Conservation (phyloP, 371 early-diverging fungal species). For the Mortierella sp. region DNA sequence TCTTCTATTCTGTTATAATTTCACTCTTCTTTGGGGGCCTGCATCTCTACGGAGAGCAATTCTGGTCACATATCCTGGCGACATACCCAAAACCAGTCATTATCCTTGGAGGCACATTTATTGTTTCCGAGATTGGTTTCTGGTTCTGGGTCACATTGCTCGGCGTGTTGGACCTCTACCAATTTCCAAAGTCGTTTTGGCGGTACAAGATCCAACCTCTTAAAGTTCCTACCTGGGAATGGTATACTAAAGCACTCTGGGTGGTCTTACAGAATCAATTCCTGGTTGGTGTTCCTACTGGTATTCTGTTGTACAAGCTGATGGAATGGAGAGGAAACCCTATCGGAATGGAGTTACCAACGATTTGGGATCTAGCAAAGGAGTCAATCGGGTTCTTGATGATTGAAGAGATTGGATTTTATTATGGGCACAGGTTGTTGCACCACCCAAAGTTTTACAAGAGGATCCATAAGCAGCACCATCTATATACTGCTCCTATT, state of each 20-base stretch:
- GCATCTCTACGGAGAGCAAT: conserved; percentile 38
- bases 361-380: conserved; percentile 29
- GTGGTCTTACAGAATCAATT: conserved; percentile 56
- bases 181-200: conserved; percentile 51
- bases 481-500: conserved; percentile 71
- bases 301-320: conserved; percentile 29
- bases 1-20: conserved; percentile 49
- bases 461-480: conserved; percentile 70
- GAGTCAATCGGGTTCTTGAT: conserved; percentile 65
- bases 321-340: conserved; percentile 51
- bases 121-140: conserved; percentile 41
- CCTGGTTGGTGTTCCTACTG: conserved; percentile 52
- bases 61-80: conserved; percentile 46
- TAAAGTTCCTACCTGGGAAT: conserved; percentile 43
- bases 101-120: conserved; percentile 45
- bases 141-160: conserved; percentile 55
- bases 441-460: conserved; percentile 65
- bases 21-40: conserved; percentile 36
- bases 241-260: conserved; percentile 50
- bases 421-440: conserved; percentile 68
- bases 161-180: conserved; percentile 51
- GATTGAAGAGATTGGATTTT: conserved; percentile 71
- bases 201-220: conserved; percentile 57
- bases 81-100: conserved; percentile 40
- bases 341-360: conserved; percentile 47